These are phyloP conservation scores for Orbilia javanica DNA, from an alignment of 2,329 filamentous ascomycete species.

Conservation along the genomic window DNA sequence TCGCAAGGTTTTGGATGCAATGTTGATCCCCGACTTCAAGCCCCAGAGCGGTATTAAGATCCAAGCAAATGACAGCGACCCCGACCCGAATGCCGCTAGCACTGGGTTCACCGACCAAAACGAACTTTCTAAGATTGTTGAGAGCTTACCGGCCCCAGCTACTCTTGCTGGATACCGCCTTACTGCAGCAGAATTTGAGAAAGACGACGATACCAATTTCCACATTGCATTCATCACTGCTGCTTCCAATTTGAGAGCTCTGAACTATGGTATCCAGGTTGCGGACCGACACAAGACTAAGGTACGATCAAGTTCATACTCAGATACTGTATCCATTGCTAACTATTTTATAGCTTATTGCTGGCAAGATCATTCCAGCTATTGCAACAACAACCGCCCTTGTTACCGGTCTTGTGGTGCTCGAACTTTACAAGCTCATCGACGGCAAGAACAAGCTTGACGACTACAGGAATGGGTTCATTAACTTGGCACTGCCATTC, in stretches of 20 bases:
- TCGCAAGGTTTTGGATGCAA: conserved; percentile 83
- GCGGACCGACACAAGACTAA: conserved; percentile 98
- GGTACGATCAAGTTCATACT: conserved; percentile 65
- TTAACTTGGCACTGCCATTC: conserved; percentile 96
- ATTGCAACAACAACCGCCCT: conserved; percentile 97
- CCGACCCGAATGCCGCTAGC: conserved; percentile 81
- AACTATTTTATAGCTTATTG: conserved; percentile 74
- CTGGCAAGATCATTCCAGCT: conserved; percentile 98
- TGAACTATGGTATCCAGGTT: conserved; percentile 96
- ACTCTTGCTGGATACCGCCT: conserved; percentile 88
- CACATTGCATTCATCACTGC: conserved; percentile 99
- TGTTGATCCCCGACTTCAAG: conserved; percentile 95
- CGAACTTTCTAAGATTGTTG: conserved; percentile 79
- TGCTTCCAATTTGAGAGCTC: conserved; percentile 92
- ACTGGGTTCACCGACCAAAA: conserved; percentile 76
- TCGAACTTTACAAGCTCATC: conserved; percentile 96
- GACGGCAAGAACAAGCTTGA: conserved; percentile 97
- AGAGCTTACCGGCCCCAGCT: conserved; percentile 81
- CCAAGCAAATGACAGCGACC: conserved; percentile 93
- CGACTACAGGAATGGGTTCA: conserved; percentile 99
- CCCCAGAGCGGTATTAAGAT: conserved; percentile 94
- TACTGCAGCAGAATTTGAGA: conserved; percentile 94
- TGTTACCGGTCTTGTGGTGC: conserved; percentile 89
- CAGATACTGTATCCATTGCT: background rate
- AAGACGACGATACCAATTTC: conserved; percentile 97